A percentile compares a stretch with the other conserved stretches of the same genome.
Evolutionary conservation across 805 yeast genomes (phyloP).

Genomic region (Pichia thaimueangensis): DNA sequence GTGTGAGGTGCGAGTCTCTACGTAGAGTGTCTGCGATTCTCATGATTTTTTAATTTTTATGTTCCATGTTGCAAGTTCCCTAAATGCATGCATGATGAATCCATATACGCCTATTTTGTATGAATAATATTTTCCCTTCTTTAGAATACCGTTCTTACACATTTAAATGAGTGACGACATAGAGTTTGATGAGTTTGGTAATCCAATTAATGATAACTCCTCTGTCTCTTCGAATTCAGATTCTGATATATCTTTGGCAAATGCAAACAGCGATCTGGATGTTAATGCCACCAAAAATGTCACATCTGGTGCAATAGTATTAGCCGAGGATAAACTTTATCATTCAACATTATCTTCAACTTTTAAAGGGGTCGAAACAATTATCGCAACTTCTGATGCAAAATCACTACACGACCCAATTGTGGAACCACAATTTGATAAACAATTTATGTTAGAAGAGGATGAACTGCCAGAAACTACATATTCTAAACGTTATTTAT

Average conservation of each 20-base stretch:
- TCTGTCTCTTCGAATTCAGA: constrained; percentile 13
- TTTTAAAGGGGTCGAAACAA: constrained; percentile 61
- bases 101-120: no score
- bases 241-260: constrained; percentile 6
- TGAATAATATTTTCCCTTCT: no score
- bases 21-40: no score
- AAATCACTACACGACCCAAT: constrained; percentile 52
- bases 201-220: constrained; percentile 44
- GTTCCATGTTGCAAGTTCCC: no score
- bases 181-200: constrained; percentile 80
- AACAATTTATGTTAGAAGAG: constrained; percentile 44
- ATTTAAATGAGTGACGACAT: constrained; percentile 5
- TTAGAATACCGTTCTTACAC: no score
- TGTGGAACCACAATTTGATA: constrained; percentile 43
- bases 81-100: no score
- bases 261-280: constrained; percentile 10
- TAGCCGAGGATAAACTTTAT: constrained; percentile 40
- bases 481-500: constrained; percentile 60
- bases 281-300: constrained; percentile 7
- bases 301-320: constrained; percentile 26
- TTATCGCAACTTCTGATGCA: constrained; percentile 44
- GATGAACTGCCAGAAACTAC: constrained; percentile 48
- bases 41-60: no score
- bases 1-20: no score
- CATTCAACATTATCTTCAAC: constrained; percentile 39